These are phyloP conservation scores for Ceratocystiopsis sp. DNA, from an alignment of 2,329 filamentous ascomycete genomes.

Conservation along the genomic window DNA sequence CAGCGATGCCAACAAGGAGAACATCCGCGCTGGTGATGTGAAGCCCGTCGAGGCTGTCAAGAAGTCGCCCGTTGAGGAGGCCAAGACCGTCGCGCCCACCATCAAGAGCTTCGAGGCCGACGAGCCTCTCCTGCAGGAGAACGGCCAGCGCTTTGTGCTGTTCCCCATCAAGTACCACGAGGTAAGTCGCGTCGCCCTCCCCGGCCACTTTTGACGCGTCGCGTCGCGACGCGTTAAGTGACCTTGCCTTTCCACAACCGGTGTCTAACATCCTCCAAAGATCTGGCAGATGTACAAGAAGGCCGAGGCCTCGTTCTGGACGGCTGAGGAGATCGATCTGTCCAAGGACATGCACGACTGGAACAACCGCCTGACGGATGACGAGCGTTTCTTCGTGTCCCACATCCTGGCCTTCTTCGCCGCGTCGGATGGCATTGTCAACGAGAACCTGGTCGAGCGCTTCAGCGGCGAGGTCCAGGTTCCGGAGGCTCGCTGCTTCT, in stretches of 20 bases:
- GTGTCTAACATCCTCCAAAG: constrained; percentile 26
- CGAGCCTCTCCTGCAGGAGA: constrained; percentile 89
- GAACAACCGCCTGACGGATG: constrained; percentile 93
- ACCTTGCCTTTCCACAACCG: constrained; percentile 20
- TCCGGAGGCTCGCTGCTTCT: constrained; percentile 97
- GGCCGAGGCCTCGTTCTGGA: constrained; percentile 99
- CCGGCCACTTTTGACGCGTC: constrained; percentile 18
- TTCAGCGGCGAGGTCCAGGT: constrained; percentile 96
- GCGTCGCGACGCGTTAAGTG: constrained; percentile 51
- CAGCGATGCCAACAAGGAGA: constrained; percentile 62
- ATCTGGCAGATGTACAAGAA: constrained; percentile 99
- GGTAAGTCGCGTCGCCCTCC: constrained; percentile 42
- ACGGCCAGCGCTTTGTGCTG: constrained; percentile 87
- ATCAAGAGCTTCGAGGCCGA: constrained; percentile 56
- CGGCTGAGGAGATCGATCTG: constrained; percentile 95
- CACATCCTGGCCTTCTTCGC: constrained; percentile 99
- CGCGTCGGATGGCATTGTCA: constrained; percentile 96
- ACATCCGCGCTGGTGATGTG: constrained; percentile 36
- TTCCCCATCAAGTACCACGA: constrained; percentile 99
- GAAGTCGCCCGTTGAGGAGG: constrained; percentile 32
- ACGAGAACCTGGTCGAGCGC: constrained; percentile 96
- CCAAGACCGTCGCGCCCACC: constrained; percentile 26
- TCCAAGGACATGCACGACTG: constrained; percentile 98
- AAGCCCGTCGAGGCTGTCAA: constrained; percentile 26
- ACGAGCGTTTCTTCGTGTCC: constrained; percentile 96